These are phyloP conservation scores for Rhynchospora breviuscula DNA, from an alignment of 176 grass and related monocot genomes.

Conservation along the genomic window DNA sequence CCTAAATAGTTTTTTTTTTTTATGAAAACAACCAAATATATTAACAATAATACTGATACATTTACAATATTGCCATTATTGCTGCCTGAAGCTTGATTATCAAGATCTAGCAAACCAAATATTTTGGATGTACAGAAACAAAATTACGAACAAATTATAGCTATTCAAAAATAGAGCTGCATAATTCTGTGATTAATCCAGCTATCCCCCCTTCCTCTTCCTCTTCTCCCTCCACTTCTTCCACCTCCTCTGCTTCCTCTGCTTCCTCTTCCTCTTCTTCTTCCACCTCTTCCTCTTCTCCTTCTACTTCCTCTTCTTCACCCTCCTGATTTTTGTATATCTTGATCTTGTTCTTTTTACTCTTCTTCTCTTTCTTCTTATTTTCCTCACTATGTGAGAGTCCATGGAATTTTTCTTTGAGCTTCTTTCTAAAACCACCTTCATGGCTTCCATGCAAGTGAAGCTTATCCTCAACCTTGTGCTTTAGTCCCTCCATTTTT, in stretches of 20 bases:
- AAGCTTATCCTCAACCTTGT: not conserved
- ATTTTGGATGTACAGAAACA: not conserved
- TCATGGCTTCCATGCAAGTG: not conserved
- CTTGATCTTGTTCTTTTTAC: not conserved
- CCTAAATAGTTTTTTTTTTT: too few relatives aligned
- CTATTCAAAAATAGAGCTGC: not conserved
- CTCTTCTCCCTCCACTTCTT: not conserved
- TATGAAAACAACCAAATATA: too few relatives aligned
- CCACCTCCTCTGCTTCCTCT: not conserved
- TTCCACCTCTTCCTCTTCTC: not conserved
- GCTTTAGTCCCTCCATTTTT: not conserved
- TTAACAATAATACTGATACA: too few relatives aligned
- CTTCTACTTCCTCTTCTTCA: not conserved
- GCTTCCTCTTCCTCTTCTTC: not conserved
- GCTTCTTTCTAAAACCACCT: not conserved
- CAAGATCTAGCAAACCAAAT: not conserved
- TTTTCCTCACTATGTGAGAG: not conserved
- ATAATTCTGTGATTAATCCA: constrained; percentile 2
- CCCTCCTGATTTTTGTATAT: not conserved
- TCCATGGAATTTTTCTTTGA: not conserved
- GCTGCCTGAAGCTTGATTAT: too few relatives aligned
- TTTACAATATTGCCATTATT: too few relatives aligned
- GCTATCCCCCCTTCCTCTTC: not conserved
- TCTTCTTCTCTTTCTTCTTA: not conserved
- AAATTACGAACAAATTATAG: not conserved